phyloP scores from a whole-genome alignment of 192 early-diverging fungal genomes.

The Entomortierella beljakovae region DNA sequence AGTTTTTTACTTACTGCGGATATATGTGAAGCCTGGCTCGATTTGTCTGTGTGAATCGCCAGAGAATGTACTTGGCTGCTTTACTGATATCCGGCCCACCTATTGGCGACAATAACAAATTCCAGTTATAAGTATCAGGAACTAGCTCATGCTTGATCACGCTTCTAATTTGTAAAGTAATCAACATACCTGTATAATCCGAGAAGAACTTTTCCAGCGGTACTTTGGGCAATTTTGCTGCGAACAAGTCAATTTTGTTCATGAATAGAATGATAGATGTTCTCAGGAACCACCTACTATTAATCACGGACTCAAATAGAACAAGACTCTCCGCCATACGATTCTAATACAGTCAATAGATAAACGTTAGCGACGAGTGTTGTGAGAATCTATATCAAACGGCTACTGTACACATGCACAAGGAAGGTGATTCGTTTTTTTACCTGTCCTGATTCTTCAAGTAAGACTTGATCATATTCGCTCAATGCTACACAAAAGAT shows the following conservation, averaged over 20 bases:
- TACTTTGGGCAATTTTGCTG: constrained; percentile 79
- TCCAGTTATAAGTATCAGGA: neutral
- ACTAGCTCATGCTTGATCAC: too few species aligned
- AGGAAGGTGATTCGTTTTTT: too few species aligned
- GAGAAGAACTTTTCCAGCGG: constrained; percentile 88
- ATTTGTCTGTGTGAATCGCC: constrained; percentile 89
- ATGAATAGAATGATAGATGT: constrained; percentile 95
- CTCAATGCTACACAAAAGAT: constrained; percentile 94
- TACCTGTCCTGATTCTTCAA: constrained; percentile 84
- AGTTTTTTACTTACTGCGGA: constrained; percentile 78
- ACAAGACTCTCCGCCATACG: constrained; percentile 93
- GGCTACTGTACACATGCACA: too few species aligned
- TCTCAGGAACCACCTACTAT: constrained; percentile 92
- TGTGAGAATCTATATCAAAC: too few species aligned
- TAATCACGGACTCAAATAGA: constrained; percentile 92
- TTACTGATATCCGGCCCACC: constrained; percentile 74
- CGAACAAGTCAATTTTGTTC: constrained; percentile 94
- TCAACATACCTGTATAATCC: constrained; percentile 74
- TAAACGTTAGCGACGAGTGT: too few species aligned
- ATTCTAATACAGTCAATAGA: constrained; percentile 69
- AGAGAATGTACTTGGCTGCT: constrained; percentile 89
- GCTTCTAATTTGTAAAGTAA: neutral
- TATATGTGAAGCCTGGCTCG: constrained; percentile 75
- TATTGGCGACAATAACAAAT: neutral
- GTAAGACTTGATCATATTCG: constrained; percentile 93